Conservation (phyloP, 2,329 filamentous ascomycete species). For the Dactylellina drechsleri region DNA sequence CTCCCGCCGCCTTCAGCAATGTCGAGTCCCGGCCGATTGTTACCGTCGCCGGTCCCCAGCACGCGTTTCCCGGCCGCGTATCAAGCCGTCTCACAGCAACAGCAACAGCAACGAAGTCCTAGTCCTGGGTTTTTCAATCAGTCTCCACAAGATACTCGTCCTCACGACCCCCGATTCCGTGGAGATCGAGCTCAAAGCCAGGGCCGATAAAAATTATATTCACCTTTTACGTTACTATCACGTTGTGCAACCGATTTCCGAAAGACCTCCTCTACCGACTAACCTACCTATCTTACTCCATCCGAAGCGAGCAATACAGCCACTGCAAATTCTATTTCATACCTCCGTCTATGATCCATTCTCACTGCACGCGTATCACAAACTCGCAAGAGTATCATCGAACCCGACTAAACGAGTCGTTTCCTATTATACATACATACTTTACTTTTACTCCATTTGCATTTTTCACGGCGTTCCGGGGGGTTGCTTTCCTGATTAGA, state of each 20-base stretch:
- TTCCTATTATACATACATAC: not conserved
- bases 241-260: too few relatives aligned
- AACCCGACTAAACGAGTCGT: not conserved
- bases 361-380: too few relatives aligned
- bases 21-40: conserved; percentile 41
- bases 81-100: conserved; percentile 20
- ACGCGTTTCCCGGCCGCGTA: conserved; percentile 49
- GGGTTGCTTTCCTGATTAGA: not conserved
- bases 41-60: conserved; percentile 41
- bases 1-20: conserved; percentile 42
- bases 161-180: not conserved
- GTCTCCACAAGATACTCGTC: conserved; percentile 17
- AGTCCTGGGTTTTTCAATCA: conserved; percentile 47
- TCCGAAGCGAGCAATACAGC: too few relatives aligned
- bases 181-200: not conserved
- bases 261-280: too few relatives aligned
- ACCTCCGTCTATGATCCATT: too few relatives aligned
- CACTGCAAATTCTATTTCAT: too few relatives aligned
- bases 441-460: conserved; percentile 6
- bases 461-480: conserved; percentile 32
- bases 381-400: too few relatives aligned
- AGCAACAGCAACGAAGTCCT: conserved; percentile 31
- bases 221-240: not conserved
- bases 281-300: too few relatives aligned
- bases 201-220: not conserved